Percentiles rank a stretch among this genome's conserved stretches.
These are phyloP conservation scores for Drosera capensis DNA, from an alignment of 148 eudicot genomes.

Conservation along the genomic window DNA sequence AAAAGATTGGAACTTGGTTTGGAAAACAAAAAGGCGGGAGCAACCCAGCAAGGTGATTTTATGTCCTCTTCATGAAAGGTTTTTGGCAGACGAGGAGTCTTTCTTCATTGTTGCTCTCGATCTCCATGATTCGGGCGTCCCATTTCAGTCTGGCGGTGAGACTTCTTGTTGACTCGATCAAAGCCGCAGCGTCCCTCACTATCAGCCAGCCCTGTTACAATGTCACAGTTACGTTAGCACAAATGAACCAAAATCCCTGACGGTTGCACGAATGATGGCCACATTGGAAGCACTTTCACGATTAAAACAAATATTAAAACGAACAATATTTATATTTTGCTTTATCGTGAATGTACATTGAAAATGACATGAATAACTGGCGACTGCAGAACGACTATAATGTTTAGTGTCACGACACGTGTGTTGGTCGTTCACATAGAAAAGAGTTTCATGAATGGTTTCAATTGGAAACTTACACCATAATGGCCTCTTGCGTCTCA, in stretches of 20 bases:
- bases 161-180: conserved; percentile 63
- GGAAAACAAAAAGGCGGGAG: neutral
- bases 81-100: conserved; percentile 91
- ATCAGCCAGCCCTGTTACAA: conserved; percentile 80
- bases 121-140: conserved; percentile 93
- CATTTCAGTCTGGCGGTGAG: conserved; percentile 60
- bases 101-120: conserved; percentile 63
- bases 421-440: too few species aligned
- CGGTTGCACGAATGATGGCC: neutral
- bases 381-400: too few species aligned
- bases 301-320: too few species aligned
- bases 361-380: too few species aligned
- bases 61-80: conserved; percentile 59
- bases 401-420: too few species aligned
- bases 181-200: conserved; percentile 47
- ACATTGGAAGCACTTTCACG: too few species aligned
- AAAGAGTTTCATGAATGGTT: too few species aligned
- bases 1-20: neutral
- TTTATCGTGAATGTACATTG: too few species aligned
- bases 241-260: neutral
- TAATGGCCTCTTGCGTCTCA: too few species aligned
- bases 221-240: conserved; percentile 7
- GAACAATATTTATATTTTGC: too few species aligned
- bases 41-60: conserved; percentile 11
- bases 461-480: too few species aligned